Conservation (phyloP, 352 stramenopile species). For the Blastocystis sp. region DNA sequence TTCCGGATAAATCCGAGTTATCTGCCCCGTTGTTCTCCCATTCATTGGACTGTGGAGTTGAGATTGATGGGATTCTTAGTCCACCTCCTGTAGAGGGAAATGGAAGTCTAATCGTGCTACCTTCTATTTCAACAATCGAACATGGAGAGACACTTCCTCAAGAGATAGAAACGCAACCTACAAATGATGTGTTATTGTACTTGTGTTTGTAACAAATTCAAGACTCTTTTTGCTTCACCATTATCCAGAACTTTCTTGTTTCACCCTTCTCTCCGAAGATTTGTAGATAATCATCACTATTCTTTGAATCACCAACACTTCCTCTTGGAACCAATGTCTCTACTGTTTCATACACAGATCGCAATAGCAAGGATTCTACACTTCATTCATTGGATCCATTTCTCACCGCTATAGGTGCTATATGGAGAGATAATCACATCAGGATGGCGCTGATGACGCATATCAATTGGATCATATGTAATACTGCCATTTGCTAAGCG, state of each 20-base stretch:
- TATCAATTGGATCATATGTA: conserved; percentile 15
- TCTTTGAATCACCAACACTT: not conserved
- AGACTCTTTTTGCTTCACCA: not conserved
- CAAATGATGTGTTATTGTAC: not conserved
- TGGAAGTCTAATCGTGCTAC: not conserved
- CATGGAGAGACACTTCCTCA: not conserved
- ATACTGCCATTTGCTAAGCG: not conserved
- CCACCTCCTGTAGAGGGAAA: not conserved
- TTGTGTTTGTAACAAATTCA: conserved; percentile 24
- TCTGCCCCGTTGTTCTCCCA: not conserved
- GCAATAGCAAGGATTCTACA: conserved; percentile 34
- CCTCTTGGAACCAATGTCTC: conserved; percentile 35
- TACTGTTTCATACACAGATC: conserved; percentile 2
- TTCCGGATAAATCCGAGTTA: not conserved
- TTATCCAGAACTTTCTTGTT: not conserved
- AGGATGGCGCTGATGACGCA: conserved; percentile 55
- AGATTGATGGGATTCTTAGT: not conserved
- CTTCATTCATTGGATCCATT: not conserved
- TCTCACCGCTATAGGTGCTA: not conserved
- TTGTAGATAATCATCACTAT: conserved; percentile 40
- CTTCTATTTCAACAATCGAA: not conserved
- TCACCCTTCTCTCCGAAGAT: conserved; percentile 27
- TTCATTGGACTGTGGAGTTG: not conserved
- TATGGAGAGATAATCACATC: conserved; percentile 51
- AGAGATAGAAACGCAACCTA: not conserved